Conservation (phyloP, 345 rosid species). For the Lenwebbia sp. region DNA sequence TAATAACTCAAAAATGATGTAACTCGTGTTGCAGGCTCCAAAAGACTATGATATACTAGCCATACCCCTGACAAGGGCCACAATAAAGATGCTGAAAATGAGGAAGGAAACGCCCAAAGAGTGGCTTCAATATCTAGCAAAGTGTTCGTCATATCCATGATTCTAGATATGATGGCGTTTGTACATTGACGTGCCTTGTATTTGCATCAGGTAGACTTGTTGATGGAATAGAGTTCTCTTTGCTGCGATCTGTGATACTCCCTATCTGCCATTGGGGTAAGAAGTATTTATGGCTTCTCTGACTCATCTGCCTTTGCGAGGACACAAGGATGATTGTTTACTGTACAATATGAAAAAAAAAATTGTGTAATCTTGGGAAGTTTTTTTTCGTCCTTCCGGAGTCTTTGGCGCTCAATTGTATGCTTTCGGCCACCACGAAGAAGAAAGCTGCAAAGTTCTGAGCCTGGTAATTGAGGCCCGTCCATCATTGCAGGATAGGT, state of each 20-base stretch:
- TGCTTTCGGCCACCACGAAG: background rate
- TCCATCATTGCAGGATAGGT: background rate
- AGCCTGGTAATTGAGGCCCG: background rate
- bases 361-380: background rate
- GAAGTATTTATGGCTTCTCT: background rate
- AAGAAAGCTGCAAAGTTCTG: background rate
- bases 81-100: constrained; percentile 52
- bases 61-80: constrained; percentile 73
- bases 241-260: background rate
- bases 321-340: background rate
- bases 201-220: background rate
- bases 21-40: constrained; percentile 44
- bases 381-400: background rate
- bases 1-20: background rate
- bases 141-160: constrained; percentile 23
- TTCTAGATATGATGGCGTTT: background rate
- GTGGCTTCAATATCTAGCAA: constrained; percentile 71
- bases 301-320: background rate
- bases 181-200: background rate
- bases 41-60: constrained; percentile 80
- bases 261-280: background rate
- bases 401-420: background rate
- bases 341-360: background rate
- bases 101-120: constrained; percentile 71
- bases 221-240: background rate